These are phyloP conservation scores for Triticum turgidum DNA, from an alignment of 176 grass and related monocot genomes.

Conservation along the genomic window DNA sequence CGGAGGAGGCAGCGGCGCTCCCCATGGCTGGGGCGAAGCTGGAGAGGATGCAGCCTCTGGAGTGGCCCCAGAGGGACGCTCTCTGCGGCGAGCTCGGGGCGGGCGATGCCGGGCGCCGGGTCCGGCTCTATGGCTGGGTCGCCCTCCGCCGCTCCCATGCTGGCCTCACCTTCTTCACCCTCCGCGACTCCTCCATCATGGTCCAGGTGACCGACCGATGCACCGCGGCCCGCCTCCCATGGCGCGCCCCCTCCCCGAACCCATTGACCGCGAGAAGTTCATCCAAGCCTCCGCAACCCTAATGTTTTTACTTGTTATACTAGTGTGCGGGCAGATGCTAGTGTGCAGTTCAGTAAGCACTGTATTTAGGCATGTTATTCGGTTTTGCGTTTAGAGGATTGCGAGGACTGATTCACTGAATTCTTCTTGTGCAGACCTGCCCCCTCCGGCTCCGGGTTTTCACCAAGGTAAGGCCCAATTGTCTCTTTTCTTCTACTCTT, in stretches of 20 bases:
- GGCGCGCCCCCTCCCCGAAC: constrained; percentile 58
- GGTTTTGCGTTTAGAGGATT: too few species aligned
- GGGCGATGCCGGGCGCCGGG: constrained; percentile 58
- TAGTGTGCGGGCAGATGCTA: too few species aligned
- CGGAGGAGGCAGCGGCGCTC: background rate
- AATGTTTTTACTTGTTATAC: too few species aligned
- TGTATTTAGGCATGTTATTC: too few species aligned
- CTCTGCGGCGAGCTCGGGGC: constrained; percentile 64
- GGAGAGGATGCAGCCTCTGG: constrained; percentile 36
- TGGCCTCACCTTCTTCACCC: constrained; percentile 40
- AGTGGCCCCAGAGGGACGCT: constrained; percentile 59
- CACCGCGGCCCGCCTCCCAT: constrained; percentile 57
- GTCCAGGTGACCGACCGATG: constrained; percentile 47
- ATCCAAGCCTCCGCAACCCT: background rate
- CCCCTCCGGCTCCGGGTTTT: constrained; percentile 92
- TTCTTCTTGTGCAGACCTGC: constrained; percentile 67
- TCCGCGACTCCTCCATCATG: constrained; percentile 37
- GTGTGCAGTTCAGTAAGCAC: too few species aligned
- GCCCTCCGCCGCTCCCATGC: constrained; percentile 64
- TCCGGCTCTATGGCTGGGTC: constrained; percentile 85
- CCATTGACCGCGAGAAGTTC: constrained; percentile 92
- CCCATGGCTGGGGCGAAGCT: background rate
- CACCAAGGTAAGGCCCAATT: constrained; percentile 54
- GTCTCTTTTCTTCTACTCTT: background rate
- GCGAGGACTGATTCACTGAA: too few species aligned